These are phyloP conservation scores for Cardiosporidium cionae DNA, from an alignment of 169 alveolate species.

Conservation along the genomic window DNA sequence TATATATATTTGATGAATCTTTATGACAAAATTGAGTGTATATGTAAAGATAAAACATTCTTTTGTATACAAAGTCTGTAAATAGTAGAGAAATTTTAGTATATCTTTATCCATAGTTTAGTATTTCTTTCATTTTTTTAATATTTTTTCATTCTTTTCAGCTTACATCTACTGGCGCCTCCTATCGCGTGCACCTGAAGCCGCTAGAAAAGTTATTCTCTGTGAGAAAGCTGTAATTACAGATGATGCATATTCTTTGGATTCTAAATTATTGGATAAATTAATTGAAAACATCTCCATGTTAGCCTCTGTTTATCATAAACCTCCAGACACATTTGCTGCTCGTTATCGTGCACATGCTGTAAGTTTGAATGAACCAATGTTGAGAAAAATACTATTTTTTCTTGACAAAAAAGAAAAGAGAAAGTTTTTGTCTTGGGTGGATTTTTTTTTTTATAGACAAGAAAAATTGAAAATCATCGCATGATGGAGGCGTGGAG, in stretches of 20 bases:
- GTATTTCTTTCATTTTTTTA: background rate
- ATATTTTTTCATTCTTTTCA: background rate
- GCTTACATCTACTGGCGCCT: constrained; percentile 89
- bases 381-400: background rate
- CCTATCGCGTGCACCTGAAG: constrained; percentile 84
- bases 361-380: background rate
- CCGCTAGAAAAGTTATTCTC: constrained; percentile 86
- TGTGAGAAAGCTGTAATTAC: constrained; percentile 82
- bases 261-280: background rate
- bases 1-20: no score
- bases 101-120: no score
- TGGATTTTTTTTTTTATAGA: no score
- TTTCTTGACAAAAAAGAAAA: background rate
- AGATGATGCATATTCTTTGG: constrained; percentile 15
- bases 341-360: background rate
- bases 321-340: constrained; percentile 32
- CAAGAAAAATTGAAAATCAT: background rate
- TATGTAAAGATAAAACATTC: no score
- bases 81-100: no score
- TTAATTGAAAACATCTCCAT: constrained; percentile 24
- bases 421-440: background rate
- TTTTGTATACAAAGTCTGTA: no score
- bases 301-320: constrained; percentile 43
- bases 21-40: no score
- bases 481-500: background rate